Conservation (phyloP, 177 flowering plant species). For the Tripterygium wilfordii region DNA sequence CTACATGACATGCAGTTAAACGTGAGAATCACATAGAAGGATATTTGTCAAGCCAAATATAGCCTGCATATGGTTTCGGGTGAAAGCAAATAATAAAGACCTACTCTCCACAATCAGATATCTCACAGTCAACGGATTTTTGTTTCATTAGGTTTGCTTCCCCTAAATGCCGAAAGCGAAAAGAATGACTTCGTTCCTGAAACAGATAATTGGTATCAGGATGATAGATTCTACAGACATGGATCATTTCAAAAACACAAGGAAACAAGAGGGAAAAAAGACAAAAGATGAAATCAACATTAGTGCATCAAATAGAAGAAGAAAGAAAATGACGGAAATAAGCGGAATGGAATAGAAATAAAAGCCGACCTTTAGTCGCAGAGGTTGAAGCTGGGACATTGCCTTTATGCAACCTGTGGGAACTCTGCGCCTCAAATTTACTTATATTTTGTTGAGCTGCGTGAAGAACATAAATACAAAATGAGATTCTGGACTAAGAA, state of each 20-base stretch:
- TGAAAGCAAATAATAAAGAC: too few species aligned
- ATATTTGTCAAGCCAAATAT: too few species aligned
- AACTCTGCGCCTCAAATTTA: conserved; percentile 26
- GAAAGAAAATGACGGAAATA: not conserved
- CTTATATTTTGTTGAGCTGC: conserved; percentile 44
- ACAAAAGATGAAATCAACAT: too few species aligned
- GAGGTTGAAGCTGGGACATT: conserved; percentile 38
- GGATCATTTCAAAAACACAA: not conserved
- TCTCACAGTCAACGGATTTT: conserved; percentile 29
- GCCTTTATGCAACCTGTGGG: conserved; percentile 43
- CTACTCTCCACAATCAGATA: too few species aligned
- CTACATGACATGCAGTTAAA: too few species aligned
- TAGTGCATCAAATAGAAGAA: not conserved
- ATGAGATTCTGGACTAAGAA: too few species aligned
- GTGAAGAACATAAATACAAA: conserved; percentile 8
- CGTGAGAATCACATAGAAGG: too few species aligned
- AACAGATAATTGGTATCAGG: conserved; percentile 16
- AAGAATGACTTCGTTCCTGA: conserved; percentile 81
- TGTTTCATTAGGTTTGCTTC: conserved; percentile 51
- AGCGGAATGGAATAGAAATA: too few species aligned
- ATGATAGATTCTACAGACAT: conserved; percentile 3
- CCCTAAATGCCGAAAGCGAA: conserved; percentile 83
- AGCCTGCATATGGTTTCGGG: too few species aligned
- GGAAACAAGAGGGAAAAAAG: too few species aligned
- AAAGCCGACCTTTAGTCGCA: conserved; percentile 65